phyloP scores from a whole-genome alignment of 2,329 filamentous ascomycete species.

The Clonostachys rhizophaga region DNA sequence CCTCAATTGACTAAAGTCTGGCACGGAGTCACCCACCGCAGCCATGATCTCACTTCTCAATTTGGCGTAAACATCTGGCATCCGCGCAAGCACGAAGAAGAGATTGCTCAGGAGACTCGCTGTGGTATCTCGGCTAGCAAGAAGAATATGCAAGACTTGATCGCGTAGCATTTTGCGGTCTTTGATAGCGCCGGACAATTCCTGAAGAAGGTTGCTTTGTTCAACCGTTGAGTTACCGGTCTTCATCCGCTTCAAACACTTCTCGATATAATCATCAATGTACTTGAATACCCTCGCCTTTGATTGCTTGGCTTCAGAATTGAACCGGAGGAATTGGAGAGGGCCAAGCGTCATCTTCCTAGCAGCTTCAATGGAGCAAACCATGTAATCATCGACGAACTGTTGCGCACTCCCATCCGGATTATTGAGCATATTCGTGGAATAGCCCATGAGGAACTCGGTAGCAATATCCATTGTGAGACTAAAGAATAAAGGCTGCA shows the following conservation, averaged over 20 bases:
- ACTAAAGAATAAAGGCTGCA: slow-evolving; percentile 40
- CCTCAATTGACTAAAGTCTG: slow-evolving; percentile 43
- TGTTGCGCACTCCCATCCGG: slow-evolving; percentile 21
- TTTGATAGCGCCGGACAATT: slow-evolving; percentile 37
- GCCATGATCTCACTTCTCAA: slow-evolving; percentile 34
- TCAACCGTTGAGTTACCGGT: background rate
- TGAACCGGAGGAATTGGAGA: slow-evolving; percentile 18
- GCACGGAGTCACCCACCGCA: slow-evolving; percentile 20
- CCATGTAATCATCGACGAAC: slow-evolving; percentile 25
- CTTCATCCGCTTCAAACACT: slow-evolving; percentile 12
- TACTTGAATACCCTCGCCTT: slow-evolving; percentile 27
- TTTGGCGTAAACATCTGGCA: slow-evolving; percentile 34
- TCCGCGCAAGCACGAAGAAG: slow-evolving; percentile 33
- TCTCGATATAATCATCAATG: slow-evolving; percentile 36
- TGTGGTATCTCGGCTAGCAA: slow-evolving; percentile 42
- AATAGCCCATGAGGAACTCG: slow-evolving; percentile 38
- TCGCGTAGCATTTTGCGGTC: slow-evolving; percentile 31
- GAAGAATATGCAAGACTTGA: slow-evolving; percentile 35
- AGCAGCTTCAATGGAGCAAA: slow-evolving; percentile 22
- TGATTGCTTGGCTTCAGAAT: slow-evolving; percentile 13
- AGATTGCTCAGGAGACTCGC: slow-evolving; percentile 35
- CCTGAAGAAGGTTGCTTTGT: slow-evolving; percentile 24
- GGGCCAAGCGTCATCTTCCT: slow-evolving; percentile 23
- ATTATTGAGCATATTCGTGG: slow-evolving; percentile 12
- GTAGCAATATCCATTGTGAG: slow-evolving; percentile 40